Conservation (phyloP, 2,329 filamentous ascomycete genomes). For the Calonectria pseudoreteaudii region DNA sequence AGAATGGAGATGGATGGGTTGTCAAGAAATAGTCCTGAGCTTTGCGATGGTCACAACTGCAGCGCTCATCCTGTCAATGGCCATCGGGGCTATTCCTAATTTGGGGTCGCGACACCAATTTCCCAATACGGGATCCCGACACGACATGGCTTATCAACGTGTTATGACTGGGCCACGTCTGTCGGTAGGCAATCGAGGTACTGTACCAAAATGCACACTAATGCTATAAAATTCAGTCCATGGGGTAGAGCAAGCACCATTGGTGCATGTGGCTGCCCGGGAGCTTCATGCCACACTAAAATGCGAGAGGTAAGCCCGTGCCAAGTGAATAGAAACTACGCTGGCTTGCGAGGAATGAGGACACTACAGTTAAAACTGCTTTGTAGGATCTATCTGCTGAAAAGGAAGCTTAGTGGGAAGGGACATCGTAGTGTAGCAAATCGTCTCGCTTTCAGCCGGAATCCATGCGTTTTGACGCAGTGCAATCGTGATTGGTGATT, state of each 20-base stretch:
- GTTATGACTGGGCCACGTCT: background rate
- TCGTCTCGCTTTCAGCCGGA: too few species aligned
- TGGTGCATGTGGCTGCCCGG: background rate
- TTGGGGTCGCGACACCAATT: conserved; percentile 16
- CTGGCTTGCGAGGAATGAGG: too few species aligned
- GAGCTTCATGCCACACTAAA: background rate
- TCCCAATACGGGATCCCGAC: conserved; percentile 13
- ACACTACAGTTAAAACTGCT: too few species aligned
- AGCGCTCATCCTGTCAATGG: background rate
- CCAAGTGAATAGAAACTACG: too few species aligned
- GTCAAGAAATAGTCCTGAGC: background rate
- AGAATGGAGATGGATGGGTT: background rate
- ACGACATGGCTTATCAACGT: background rate
- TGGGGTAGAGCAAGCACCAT: background rate
- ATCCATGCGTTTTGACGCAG: too few species aligned
- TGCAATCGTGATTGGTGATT: too few species aligned
- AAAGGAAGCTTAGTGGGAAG: too few species aligned
- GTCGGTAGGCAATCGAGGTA: background rate
- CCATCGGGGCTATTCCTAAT: background rate
- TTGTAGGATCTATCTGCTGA: too few species aligned
- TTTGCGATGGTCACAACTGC: background rate
- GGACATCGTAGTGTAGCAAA: too few species aligned
- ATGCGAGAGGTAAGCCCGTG: too few species aligned
- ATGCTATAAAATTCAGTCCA: background rate
- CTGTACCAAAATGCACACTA: background rate